phyloP scores from a whole-genome alignment of 2,329 filamentous ascomycete species.

The Colletotrichum plurivorum region DNA sequence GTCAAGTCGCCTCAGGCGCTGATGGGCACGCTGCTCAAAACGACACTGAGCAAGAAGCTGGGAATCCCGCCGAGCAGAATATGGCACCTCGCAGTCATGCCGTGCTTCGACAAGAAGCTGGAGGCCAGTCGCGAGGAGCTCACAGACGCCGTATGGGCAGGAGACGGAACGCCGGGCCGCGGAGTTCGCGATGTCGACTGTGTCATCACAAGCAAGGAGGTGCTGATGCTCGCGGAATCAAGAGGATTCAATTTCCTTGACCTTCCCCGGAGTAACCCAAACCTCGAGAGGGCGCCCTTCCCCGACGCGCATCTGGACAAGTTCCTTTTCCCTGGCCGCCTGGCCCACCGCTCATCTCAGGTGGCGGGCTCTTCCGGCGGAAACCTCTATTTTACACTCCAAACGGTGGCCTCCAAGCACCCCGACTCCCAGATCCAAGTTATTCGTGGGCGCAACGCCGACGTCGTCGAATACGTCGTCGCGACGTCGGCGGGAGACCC shows the following conservation, averaged over 20 bases:
- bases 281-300: conserved; percentile 68
- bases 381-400: conserved; percentile 87
- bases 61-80: conserved; percentile 83
- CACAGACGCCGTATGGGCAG: conserved; percentile 82
- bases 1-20: conserved; percentile 96
- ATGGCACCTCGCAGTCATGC: conserved; percentile 97
- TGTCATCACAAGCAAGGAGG: conserved; percentile 96
- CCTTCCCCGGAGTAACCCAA: conserved; percentile 72
- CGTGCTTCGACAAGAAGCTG: conserved; percentile 98
- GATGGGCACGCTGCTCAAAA: conserved; percentile 91
- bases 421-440: conserved; percentile 80
- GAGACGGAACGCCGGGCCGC: conserved; percentile 60
- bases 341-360: conserved; percentile 59
- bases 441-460: conserved; percentile 85
- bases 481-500: conserved; percentile 67
- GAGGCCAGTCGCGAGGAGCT: conserved; percentile 95
- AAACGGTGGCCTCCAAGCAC: conserved; percentile 78
- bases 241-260: conserved; percentile 83
- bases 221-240: conserved; percentile 89
- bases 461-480: conserved; percentile 89
- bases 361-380: conserved; percentile 88
- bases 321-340: conserved; percentile 79
- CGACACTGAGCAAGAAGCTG: conserved; percentile 80
- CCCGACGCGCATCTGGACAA: conserved; percentile 78
- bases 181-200: conserved; percentile 93